Percentiles rank a stretch among this genome's conserved stretches.
These are phyloP conservation scores for Trematosphaeria pertusa DNA, from an alignment of 2,329 filamentous ascomycete species.

Conservation along the genomic window DNA sequence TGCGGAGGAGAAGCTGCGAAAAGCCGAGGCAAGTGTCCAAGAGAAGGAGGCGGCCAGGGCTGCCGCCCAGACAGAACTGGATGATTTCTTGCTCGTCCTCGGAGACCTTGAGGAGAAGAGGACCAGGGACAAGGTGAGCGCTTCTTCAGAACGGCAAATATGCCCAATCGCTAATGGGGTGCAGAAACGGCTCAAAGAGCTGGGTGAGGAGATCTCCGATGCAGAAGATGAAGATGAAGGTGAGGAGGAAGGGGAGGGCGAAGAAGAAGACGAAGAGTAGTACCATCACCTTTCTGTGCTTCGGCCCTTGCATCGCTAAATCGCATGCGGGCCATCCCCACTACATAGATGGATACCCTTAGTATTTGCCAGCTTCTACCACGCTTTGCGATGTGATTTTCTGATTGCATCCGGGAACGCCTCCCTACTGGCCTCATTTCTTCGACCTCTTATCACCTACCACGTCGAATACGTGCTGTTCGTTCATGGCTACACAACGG, in stretches of 20 bases:
- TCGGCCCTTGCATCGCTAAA: too few relatives aligned
- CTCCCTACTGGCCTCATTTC: too few relatives aligned
- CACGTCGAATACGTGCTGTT: too few relatives aligned
- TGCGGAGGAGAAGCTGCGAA: constrained; percentile 54
- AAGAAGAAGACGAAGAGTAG: constrained; percentile 31
- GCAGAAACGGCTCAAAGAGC: constrained; percentile 56
- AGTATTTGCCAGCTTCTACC: too few relatives aligned
- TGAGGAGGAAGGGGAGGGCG: constrained; percentile 33
- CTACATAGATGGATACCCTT: too few relatives aligned
- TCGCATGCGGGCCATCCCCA: too few relatives aligned
- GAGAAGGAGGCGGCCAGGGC: constrained; percentile 49
- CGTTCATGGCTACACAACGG: too few relatives aligned
- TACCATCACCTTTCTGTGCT: too few relatives aligned
- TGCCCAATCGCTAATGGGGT: constrained; percentile 33
- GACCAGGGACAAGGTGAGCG: constrained; percentile 47
- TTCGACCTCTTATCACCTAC: too few relatives aligned
- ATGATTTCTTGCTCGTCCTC: constrained; percentile 57
- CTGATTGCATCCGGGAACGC: too few relatives aligned
- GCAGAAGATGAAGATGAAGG: constrained; percentile 49
- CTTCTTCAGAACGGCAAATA: too few relatives aligned
- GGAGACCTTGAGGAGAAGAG: constrained; percentile 57
- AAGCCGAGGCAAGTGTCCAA: constrained; percentile 43
- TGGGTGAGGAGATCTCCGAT: constrained; percentile 53
- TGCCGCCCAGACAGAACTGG: constrained; percentile 52
- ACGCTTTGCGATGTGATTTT: too few relatives aligned